Base-by-base conservation (phyloP, 805 yeast species). In the Metschnikowia aberdeeniae region DNA sequence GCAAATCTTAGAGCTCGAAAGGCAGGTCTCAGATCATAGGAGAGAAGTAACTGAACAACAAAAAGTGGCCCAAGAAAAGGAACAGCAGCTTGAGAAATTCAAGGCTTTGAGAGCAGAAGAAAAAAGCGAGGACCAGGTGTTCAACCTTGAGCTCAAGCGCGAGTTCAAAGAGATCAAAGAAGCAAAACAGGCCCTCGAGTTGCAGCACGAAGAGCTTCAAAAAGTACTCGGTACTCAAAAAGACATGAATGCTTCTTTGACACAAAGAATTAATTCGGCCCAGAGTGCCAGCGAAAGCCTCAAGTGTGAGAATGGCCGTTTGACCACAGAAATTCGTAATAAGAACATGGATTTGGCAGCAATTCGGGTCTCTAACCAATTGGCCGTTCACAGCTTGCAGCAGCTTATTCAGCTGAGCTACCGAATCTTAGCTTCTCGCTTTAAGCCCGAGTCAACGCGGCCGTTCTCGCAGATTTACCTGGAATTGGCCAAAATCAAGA, bases 391-490 rank as follows among this genome's bases (percentile, higher is more conserved):
- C 13, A 13, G 34, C 13, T 43, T 50, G 39, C 36, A 43, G 9
- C 28, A 38, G 28, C 35, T 47, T n/a, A 37, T 47, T 12, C 51
- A 47, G 40, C 38, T 30, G 24, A 50, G 40, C 31, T 52, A 46
- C 42, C 49, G 43, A 30, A 40, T 34, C 11, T 45, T 52, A 27
- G 42, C 45, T 9, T 46, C 52, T 1, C 39, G 49, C n/a, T 44
- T 52, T 28, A 48, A 44, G 26, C 39, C 42, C 12, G 48, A 50
- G 22, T 50, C 50, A 11, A 44, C 52, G 31, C 46, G 48, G n/a
- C 45, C 40, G 11, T 50, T 50, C 26, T 13, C 48, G 3, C 47
- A 43, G 32, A 31, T 45, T 9, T 45, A 40, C 41, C 32, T 39
- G 37, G 50, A 50, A 5, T 40, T 42, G 30, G 33, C 46, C 13